Conservation (phyloP, 2,329 filamentous ascomycete genomes). For the Microdochium bolleyi region DNA sequence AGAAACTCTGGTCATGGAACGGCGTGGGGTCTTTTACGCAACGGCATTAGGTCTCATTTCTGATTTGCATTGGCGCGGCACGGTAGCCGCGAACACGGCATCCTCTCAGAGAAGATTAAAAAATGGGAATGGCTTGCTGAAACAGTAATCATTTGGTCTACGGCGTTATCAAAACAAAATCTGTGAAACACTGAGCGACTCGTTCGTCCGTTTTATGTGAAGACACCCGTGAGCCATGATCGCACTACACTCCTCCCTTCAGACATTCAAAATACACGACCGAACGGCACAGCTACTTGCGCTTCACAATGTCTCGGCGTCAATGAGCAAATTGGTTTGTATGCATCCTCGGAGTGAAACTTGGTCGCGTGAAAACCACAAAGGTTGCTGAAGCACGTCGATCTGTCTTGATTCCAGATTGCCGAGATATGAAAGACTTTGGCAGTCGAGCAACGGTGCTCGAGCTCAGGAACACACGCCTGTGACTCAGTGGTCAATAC, state of each 20-base stretch:
- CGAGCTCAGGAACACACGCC: too few relatives aligned
- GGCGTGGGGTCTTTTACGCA: conserved; percentile 36
- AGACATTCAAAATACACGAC: too few relatives aligned
- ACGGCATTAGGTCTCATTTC: conserved; percentile 37
- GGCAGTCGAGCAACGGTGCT: too few relatives aligned
- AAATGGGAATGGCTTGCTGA: conserved; percentile 27
- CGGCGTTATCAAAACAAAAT: background rate
- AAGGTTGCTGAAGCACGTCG: too few relatives aligned
- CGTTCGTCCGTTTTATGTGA: background rate
- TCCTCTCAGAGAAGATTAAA: conserved; percentile 21
- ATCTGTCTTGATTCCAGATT: too few relatives aligned
- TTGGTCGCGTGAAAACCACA: too few relatives aligned
- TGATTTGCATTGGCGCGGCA: conserved; percentile 40
- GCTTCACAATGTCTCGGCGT: too few relatives aligned
- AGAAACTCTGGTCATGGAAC: conserved; percentile 28
- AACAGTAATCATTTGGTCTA: conserved; percentile 6
- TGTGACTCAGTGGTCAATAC: too few relatives aligned
- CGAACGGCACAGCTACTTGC: too few relatives aligned
- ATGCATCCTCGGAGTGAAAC: too few relatives aligned
- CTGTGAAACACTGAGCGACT: background rate
- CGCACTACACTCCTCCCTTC: background rate
- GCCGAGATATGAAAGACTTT: too few relatives aligned
- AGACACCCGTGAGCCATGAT: background rate
- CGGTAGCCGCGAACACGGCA: conserved; percentile 27
- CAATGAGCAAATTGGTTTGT: too few relatives aligned